Evolutionary conservation across 257 asterid species (phyloP), one percentile per base, ranked within the genome.

Genomic region (Phtheirospermum japonicum): DNA sequence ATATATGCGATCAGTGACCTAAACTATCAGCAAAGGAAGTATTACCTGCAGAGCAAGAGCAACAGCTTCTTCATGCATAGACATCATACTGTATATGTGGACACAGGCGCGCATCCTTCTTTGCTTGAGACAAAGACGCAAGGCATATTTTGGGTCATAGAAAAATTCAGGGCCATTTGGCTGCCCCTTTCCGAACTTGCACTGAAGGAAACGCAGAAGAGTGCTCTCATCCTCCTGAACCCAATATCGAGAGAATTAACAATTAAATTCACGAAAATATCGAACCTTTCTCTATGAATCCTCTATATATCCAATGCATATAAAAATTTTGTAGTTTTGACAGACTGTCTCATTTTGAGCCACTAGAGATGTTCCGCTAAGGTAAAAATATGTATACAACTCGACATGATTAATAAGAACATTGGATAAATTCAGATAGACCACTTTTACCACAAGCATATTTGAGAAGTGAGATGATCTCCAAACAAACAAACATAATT

Each of bases 31-130:
- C 56, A 17, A 28, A 20, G 40, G 3, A 34, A 51, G 31, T 52
- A 68, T 70, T 60, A 89, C 99, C 93, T 89, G 94, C 53, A 93
- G 74, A 69, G 99, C 97, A 69, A 93, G 95, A 71, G 99, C 88
- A 75, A 93, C 99, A 39, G 96, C 96, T 77, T 89, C 99, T 87
- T 93, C 97, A 72, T 89, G 99, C 99, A 93, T 93, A 46, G 96
- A 89, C 99, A 89, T 93, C 99, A 89, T 89, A 77, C 96, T 89
- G 69, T 89, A 89, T 71, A 93, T 86, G 70, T 93, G 95, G 76
- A 93, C 99, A 70, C 99, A 93, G 65, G 97, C 99, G 14, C 95
- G 95, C 90, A 93, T 93, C 72, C 94, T 72, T 68, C 73, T 87
- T 70, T 87, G 89, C 77, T 89, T 89, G 56, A 89, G 83, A 71